Conservation (phyloP, 176 grass and related monocot genomes). For the Juncus effusus region DNA sequence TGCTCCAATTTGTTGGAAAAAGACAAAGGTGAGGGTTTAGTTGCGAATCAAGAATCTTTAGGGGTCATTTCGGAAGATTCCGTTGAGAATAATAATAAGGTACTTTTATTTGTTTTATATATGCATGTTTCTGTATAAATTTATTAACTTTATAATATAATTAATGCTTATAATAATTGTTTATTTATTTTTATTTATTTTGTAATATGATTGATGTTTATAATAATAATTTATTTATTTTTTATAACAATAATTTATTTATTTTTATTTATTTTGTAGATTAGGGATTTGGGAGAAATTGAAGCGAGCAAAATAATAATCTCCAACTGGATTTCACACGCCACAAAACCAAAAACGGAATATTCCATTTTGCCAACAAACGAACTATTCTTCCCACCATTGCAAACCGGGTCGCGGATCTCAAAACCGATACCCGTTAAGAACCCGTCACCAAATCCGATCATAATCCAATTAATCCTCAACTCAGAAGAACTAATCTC, state of each 20-base stretch:
- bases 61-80: conserved; percentile 43
- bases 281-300: conserved; percentile 21
- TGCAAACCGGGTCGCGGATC: conserved; percentile 77
- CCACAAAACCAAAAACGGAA: conserved; percentile 28
- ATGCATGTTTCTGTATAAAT: too few species aligned
- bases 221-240: conserved; percentile 14
- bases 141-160: too few species aligned
- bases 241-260: conserved; percentile 15
- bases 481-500: conserved; percentile 71
- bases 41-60: conserved; percentile 44
- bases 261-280: conserved; percentile 34
- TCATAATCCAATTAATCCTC: conserved; percentile 68
- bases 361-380: conserved; percentile 58
- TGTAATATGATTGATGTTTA: background rate
- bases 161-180: too few species aligned
- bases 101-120: conserved; percentile 17
- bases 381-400: conserved; percentile 61
- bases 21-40: conserved; percentile 29
- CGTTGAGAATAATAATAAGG: conserved; percentile 34
- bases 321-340: conserved; percentile 74
- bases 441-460: conserved; percentile 58
- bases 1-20: conserved; percentile 64
- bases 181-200: too few species aligned
- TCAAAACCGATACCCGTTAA: conserved; percentile 64
- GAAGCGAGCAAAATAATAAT: conserved; percentile 67